Percentiles rank a stretch among this genome's conserved stretches.
These are phyloP conservation scores for Vitis vinifera DNA, from an alignment of 164 flowering plant species.

Conservation along the genomic window ASM3070453v1 NC_081810.1:19492501-19493000, in stretches of 20 bases:
- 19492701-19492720: constrained; percentile 96
- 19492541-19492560: constrained; percentile 79
- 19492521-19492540: constrained; percentile 91
- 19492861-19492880: too few relatives aligned
- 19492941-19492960: too few relatives aligned
- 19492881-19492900: too few relatives aligned
- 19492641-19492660: constrained; percentile 82
- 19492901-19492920: too few relatives aligned
- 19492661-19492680: constrained; percentile 90
- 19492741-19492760: constrained; percentile 90
- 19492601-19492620: constrained; percentile 89
- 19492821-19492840: too few relatives aligned
- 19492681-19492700: constrained; percentile 99
- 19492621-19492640: constrained; percentile 97
- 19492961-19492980: too few relatives aligned
- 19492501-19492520: constrained; percentile 47
- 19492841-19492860: too few relatives aligned
- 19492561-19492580: constrained; percentile 95
- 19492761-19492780: constrained; percentile 42
- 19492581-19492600: constrained; percentile 99
- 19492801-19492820: not conserved
- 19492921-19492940: too few relatives aligned
- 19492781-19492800: too few relatives aligned
- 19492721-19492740: constrained; percentile 83
- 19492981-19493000: too few relatives aligned